phyloP scores from a whole-genome alignment of 1,284 basidiomycete genomes.

The Vanrija sp. region DNA sequence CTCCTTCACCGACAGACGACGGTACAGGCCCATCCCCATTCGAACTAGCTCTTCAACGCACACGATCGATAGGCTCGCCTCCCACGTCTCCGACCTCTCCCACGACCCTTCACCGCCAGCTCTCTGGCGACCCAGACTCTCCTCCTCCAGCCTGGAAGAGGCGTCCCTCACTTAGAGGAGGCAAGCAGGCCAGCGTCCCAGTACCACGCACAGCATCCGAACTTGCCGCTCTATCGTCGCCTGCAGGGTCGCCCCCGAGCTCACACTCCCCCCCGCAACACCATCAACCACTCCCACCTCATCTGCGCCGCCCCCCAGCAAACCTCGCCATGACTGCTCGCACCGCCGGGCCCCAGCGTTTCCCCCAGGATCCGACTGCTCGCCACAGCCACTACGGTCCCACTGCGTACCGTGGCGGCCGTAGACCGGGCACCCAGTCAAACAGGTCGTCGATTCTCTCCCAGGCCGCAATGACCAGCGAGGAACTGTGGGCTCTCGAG shows the following conservation, averaged over 20 bases:
- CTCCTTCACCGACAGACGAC: conserved; percentile 13
- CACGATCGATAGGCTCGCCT: conserved; percentile 7
- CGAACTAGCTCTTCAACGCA: conserved; percentile 10
- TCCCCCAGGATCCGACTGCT: not conserved
- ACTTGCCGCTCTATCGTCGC: conserved; percentile 1
- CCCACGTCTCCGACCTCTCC: conserved; percentile 17
- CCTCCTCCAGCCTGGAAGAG: conserved; percentile 46
- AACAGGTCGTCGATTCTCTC: conserved; percentile 35
- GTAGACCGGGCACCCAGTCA: conserved; percentile 14
- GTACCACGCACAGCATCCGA: not conserved
- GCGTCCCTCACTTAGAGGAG: conserved; percentile 13
- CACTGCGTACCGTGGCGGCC: not conserved
- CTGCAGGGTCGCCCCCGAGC: conserved; percentile 1
- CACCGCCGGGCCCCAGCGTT: not conserved
- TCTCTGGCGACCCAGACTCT: conserved; percentile 40
- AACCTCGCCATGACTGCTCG: conserved; percentile 16
- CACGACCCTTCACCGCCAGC: conserved; percentile 24
- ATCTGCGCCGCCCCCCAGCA: conserved; percentile 8
- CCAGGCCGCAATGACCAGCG: conserved; percentile 32
- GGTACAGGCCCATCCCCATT: conserved; percentile 4
- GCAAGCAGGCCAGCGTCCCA: not conserved
- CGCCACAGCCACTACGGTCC: conserved; percentile 9
- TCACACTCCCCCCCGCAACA: not conserved
- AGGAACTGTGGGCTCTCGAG: conserved; percentile 41
- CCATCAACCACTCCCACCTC: not conserved